Base-by-base conservation (phyloP, 495 filamentous ascomycete genomes). In the Talaromyces trachyspermus region DNA sequence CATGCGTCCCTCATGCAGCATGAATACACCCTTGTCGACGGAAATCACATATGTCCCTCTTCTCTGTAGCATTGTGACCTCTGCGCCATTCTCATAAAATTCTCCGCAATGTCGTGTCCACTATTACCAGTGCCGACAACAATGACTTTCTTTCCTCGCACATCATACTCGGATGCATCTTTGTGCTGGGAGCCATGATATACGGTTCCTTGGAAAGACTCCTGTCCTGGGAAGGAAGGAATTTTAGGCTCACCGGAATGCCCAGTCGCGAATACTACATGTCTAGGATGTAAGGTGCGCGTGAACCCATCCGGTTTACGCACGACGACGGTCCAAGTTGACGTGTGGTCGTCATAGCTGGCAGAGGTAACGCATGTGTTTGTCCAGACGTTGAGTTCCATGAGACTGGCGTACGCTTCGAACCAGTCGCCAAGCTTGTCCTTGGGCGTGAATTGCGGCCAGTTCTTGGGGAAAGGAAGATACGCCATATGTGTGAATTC, bases 111-210 rank as follows among this genome's bases (percentile, higher is more conserved):
- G 55, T 92, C 88, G 53, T 90, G 83, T n/a, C 76, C 78, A 14
- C 84, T 88, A 57, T 89, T 92, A 56, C 88, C 86, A 35, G 80
- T 84, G 3, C 88, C 88, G 3, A 95, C 78, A 1, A 95, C 77
- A n/a, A 91, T 63, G 0, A 79, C 88, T 44, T 81, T 85, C 57
- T 83, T 87, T 4, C 77, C 79, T 8, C 65, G 63, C 6, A 68
- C 59, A 27, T 66, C 54, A 12, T 50, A 45, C 17, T 62, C 50
- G 7, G 66, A 60, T 1, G 68, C 68, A 40, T 71, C 65, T 10
- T 49, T 44, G 51, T 73, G 67, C 37, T 71, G 58, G 17, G 61
- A 70, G 4, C 59, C 67, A 33, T 77, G 74, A 46, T 70, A 72
- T 3, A 68, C 53, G 2, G 51, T 65, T 0, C 79, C 79, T 30